phyloP scores from a whole-genome alignment of 345 rosid genomes.

The Eucalyptus viminalis region DNA sequence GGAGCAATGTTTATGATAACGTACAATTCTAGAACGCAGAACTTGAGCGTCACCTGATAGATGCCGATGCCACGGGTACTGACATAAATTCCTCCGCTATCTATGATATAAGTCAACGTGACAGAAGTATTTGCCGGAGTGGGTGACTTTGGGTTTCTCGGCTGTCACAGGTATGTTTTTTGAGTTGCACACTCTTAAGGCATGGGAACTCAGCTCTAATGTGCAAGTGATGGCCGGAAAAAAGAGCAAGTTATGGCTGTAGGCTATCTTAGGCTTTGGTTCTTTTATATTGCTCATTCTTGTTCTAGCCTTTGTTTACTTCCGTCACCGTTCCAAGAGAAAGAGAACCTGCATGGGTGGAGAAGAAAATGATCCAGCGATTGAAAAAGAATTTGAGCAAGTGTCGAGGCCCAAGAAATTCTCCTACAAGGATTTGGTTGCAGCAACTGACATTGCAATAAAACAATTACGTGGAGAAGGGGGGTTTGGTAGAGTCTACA shows the following conservation, averaged over 20 bases:
- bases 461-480: not conserved
- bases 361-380: not conserved
- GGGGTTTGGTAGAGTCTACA: not conserved
- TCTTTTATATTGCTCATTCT: not conserved
- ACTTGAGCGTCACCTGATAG: not conserved
- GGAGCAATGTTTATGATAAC: not conserved
- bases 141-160: conserved; percentile 10
- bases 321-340: not conserved
- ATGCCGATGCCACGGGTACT: not conserved
- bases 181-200: not conserved
- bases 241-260: not conserved
- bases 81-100: not conserved
- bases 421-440: not conserved
- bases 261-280: not conserved
- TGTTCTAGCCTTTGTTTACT: not conserved
- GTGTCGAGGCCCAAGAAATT: not conserved
- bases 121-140: not conserved
- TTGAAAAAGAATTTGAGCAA: not conserved
- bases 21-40: not conserved
- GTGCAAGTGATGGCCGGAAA: not conserved
- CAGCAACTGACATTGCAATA: not conserved
- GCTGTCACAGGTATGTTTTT: not conserved
- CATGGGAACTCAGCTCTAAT: conserved; percentile 1
- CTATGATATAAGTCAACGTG: not conserved
- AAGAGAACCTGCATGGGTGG: not conserved